Percentiles rank a stretch among this genome's conserved stretches.
Evolutionary conservation across 805 yeast species (phyloP).

Genomic region (Cyberlindnera petersonii): DNA sequence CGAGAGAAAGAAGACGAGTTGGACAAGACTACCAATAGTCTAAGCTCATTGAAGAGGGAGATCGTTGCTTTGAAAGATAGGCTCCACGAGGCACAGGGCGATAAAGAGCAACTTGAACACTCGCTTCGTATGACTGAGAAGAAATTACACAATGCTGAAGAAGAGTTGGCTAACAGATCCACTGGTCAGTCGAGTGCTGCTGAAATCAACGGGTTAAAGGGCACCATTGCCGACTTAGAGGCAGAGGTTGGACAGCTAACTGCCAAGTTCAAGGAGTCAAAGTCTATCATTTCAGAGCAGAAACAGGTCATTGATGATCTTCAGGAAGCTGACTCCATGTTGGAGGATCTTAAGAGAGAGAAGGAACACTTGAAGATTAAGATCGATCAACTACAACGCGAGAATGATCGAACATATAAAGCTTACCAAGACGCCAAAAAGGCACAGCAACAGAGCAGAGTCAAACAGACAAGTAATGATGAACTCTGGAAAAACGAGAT

Average conservation of each 20-base stretch:
- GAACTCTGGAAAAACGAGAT: constrained; percentile 30
- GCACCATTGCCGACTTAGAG: constrained; percentile 16
- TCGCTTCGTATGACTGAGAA: constrained; percentile 3
- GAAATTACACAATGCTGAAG: constrained; percentile 11
- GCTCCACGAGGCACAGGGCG: constrained; percentile 3
- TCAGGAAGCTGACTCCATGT: constrained; percentile 18
- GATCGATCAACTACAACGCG: constrained; percentile 30
- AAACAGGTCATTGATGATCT: constrained; percentile 23
- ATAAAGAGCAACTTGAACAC: constrained; percentile 4
- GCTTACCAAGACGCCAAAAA: constrained; percentile 22
- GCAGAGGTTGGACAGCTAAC: constrained; percentile 14
- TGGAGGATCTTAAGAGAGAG: constrained; percentile 18
- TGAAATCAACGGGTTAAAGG: constrained; percentile 13
- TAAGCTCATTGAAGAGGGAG: constrained; percentile 7
- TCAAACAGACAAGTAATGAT: constrained; percentile 5
- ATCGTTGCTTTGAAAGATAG: constrained; percentile 4
- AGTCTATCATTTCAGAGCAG: constrained; percentile 22
- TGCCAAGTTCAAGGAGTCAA: constrained; percentile 19
- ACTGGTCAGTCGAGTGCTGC: constrained; percentile 7
- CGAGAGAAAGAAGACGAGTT: constrained; percentile 15
- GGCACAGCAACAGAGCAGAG: constrained; percentile 9
- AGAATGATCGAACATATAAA: constrained; percentile 29
- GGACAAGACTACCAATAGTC: constrained; percentile 12
- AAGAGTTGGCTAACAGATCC: constrained; percentile 10
- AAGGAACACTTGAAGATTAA: constrained; percentile 13